Base-by-base conservation (phyloP, 371 early-diverging fungal genomes). In the Mucor lusitanicus region DNA sequence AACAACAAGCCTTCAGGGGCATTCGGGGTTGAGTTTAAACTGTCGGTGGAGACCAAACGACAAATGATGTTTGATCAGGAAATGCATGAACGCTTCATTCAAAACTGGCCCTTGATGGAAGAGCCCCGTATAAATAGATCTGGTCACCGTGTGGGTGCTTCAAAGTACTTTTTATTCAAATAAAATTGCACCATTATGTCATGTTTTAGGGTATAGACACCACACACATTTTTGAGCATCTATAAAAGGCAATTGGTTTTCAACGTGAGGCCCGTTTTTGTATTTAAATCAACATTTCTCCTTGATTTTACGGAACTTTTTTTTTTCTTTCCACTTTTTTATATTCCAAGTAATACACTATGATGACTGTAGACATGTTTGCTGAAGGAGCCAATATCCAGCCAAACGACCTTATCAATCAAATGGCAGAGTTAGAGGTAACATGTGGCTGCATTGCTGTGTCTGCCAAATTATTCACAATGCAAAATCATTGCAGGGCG, bases 11-110 rank as follows among this genome's bases (percentile, higher is more conserved):
- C 4, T 19, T 44, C 44, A 44, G 44, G 44, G 44, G n/a, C 1
- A 37, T 37, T 37, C 19, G 39, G 9, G 9, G 19, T 32, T 8
- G 80, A 76, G 58, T 79, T 76, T 50, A 61, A 72, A 19, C 21
- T 80, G 1, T 67, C 78, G 1, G 27, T 54, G 6, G 70, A 64
- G 9, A 63, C 55, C 11, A 76, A 81, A 33, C 63, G 68, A 15
- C 68, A 67, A n/a, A 75, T 78, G 72, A 59, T 61, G 19, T 62
- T 66, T 17, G 67, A 77, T 53, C 79, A 82, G 69, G 67, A 79
- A 48, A 39, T 63, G 7, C 75, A 77, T 57, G 42, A 58, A n/a
- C 25, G 58, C 7, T 71, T 48, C n/a, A 75, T 80, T 58, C 27
- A 56, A 17, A 23, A 68, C 33, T 80, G 80, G 80, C 62, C 65